Percentiles rank a stretch among this genome's conserved stretches.
These are phyloP conservation scores for Teunomyces barrocoloradensis DNA, from an alignment of 805 yeast genomes.

Conservation along the genomic window DNA sequence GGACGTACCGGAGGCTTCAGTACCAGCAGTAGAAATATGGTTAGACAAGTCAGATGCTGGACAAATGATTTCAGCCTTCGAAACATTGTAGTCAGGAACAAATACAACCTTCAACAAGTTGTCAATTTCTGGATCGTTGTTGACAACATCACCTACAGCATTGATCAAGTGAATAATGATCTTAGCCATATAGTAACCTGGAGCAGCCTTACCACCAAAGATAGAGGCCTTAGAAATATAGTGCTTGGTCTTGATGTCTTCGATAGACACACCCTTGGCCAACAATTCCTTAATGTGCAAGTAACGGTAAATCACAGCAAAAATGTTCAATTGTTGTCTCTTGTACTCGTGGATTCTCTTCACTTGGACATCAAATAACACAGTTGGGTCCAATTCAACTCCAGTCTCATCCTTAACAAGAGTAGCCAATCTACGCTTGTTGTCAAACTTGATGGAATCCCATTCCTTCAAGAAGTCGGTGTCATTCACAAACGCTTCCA, in stretches of 20 bases:
- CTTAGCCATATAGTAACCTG: slow-evolving; percentile 97
- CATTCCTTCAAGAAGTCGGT: slow-evolving; percentile 64
- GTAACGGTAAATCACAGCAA: slow-evolving; percentile 85
- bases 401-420: slow-evolving; percentile 65
- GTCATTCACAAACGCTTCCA: slow-evolving; percentile 69
- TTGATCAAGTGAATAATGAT: slow-evolving; percentile 83
- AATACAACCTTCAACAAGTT: slow-evolving; percentile 82
- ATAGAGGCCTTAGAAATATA: slow-evolving; percentile 74
- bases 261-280: slow-evolving; percentile 41
- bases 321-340: slow-evolving; percentile 90
- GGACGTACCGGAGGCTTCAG: slow-evolving; percentile 95
- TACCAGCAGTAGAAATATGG: slow-evolving; percentile 96
- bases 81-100: slow-evolving; percentile 89
- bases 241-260: slow-evolving; percentile 55
- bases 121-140: slow-evolving; percentile 70
- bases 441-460: slow-evolving; percentile 66
- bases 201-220: slow-evolving; percentile 95
- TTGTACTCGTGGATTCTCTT: slow-evolving; percentile 95
- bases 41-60: slow-evolving; percentile 91
- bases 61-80: slow-evolving; percentile 86
- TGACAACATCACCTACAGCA: slow-evolving; percentile 76
- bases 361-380: slow-evolving; percentile 86
- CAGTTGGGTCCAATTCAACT: slow-evolving; percentile 66
- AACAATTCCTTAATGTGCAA: slow-evolving; percentile 69
- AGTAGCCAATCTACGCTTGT: slow-evolving; percentile 65